Base-by-base conservation (phyloP, 768 basidiomycete species). In the Leccinellum luteum region DNA sequence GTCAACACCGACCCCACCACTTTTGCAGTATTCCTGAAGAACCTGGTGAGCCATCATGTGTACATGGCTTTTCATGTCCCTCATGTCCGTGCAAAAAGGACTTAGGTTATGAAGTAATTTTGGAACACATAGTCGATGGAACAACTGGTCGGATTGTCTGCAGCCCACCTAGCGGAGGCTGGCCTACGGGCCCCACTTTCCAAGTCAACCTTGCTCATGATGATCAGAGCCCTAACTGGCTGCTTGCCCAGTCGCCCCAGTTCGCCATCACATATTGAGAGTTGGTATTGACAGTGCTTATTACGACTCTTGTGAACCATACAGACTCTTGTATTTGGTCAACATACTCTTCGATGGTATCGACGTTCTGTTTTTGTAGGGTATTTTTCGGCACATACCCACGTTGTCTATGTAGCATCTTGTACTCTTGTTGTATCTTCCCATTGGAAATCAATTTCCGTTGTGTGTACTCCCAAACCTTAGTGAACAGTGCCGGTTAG, bases 11-110 rank as follows among this genome's bases (percentile, higher is more conserved):
- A 95, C 69, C 73, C 80, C 0, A 30, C 56, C 52, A 90, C 82
- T 73, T 92, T 94, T 71, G 82, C 88, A 14, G 78, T 81, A 51
- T 73, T 91, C 48, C 78, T 95, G 49, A 79, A 77, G 60, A 89
- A 91, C 74, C 71, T 78, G 68, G 90, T 85, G 53, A 45, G 79
- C 10, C 27, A 15, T 25, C 48, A 38, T 21, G 41, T 53, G 6
- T 6, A 3, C 21, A 25, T 48, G n/a, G 23, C 49, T 30, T 28
- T 4, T 56, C 23, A 35, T 17, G 51, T 43, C 49, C 35, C 41
- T 8, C 58, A 41, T 28, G 62, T 55, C 19, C 28, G 34, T 43
- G 8, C 44, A 27, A 38, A 15, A 57, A 54, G 25, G 3, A 25
- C 25, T 3, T 4, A 25, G 4, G 3, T 4, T 3, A 25, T 25